Percentiles rank a stretch among this genome's conserved stretches.
These are phyloP conservation scores for Gleditsia sinensis DNA, from an alignment of 306 rosid species.

Conservation along the genomic window DNA sequence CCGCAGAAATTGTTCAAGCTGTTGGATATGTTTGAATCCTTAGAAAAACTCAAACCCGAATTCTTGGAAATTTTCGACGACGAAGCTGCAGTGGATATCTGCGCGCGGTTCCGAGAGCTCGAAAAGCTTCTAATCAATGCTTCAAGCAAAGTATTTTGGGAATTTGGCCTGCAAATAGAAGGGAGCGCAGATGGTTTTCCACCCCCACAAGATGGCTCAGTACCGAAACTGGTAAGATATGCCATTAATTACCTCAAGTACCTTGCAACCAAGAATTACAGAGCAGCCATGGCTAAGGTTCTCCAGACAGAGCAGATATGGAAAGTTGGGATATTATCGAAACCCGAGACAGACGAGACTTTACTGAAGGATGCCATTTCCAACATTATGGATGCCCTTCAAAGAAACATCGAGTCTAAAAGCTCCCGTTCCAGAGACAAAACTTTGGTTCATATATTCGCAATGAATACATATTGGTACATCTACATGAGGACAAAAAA, in stretches of 20 bases:
- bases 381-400: slow-evolving; percentile 80
- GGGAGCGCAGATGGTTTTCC: slow-evolving; percentile 70
- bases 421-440: slow-evolving; percentile 59
- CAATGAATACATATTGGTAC: slow-evolving; percentile 91
- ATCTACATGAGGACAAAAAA: slow-evolving; percentile 80
- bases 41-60: slow-evolving; percentile 58
- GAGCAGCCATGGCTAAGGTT: slow-evolving; percentile 62
- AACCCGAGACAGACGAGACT: slow-evolving; percentile 47
- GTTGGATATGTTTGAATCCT: slow-evolving; percentile 76
- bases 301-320: slow-evolving; percentile 75
- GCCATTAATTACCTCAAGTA: slow-evolving; percentile 79
- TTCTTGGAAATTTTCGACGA: slow-evolving; percentile 57
- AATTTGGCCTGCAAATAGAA: slow-evolving; percentile 85
- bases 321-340: slow-evolving; percentile 54
- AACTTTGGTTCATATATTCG: slow-evolving; percentile 49
- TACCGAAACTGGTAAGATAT: slow-evolving; percentile 77
- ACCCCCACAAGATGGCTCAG: slow-evolving; percentile 74
- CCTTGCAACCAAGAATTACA: slow-evolving; percentile 60
- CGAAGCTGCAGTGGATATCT: slow-evolving; percentile 67
- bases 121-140: slow-evolving; percentile 80
- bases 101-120: slow-evolving; percentile 66
- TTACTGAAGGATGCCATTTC: slow-evolving; percentile 57
- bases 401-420: slow-evolving; percentile 74
- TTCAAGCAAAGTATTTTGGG: slow-evolving; percentile 81
- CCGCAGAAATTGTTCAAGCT: slow-evolving; percentile 86